Evolutionary conservation across 2,329 filamentous ascomycete genomes (phyloP).

Genomic region (Metarhizium guizhouense): DNA sequence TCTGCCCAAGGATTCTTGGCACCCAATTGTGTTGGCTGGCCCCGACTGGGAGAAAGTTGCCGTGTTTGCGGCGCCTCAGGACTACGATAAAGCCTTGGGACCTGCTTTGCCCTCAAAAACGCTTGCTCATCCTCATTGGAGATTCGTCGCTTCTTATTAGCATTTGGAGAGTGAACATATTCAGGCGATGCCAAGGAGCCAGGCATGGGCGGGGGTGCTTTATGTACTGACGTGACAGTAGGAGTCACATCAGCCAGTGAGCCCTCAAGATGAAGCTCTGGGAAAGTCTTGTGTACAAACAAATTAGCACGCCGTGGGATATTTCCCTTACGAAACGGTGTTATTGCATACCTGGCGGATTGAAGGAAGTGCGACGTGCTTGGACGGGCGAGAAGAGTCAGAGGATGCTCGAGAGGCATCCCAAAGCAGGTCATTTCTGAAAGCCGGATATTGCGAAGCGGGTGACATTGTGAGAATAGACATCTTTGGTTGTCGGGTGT

Average conservation of each 20-base stretch:
- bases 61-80: conserved; percentile 21
- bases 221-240: not conserved
- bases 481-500: conserved; percentile 30
- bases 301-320: not conserved
- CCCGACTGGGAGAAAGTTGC: conserved; percentile 26
- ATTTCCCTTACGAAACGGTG: not conserved
- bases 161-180: conserved; percentile 39
- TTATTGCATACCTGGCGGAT: conserved; percentile 39
- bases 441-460: conserved; percentile 30
- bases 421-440: conserved; percentile 31
- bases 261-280: conserved; percentile 30
- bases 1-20: conserved; percentile 15
- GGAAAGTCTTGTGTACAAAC: conserved; percentile 29
- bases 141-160: conserved; percentile 38
- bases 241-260: conserved; percentile 1
- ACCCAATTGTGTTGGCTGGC: conserved; percentile 11
- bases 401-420: conserved; percentile 22
- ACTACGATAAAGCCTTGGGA: conserved; percentile 37
- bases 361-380: conserved; percentile 37
- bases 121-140: conserved; percentile 33
- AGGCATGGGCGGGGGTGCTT: not conserved
- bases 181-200: conserved; percentile 28
- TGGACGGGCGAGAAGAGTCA: conserved; percentile 26
- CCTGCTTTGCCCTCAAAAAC: conserved; percentile 29
- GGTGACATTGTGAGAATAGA: conserved; percentile 40